Evolutionary conservation across 1,284 basidiomycete species (phyloP).

Genomic region (Sporisorium exsertum): DNA sequence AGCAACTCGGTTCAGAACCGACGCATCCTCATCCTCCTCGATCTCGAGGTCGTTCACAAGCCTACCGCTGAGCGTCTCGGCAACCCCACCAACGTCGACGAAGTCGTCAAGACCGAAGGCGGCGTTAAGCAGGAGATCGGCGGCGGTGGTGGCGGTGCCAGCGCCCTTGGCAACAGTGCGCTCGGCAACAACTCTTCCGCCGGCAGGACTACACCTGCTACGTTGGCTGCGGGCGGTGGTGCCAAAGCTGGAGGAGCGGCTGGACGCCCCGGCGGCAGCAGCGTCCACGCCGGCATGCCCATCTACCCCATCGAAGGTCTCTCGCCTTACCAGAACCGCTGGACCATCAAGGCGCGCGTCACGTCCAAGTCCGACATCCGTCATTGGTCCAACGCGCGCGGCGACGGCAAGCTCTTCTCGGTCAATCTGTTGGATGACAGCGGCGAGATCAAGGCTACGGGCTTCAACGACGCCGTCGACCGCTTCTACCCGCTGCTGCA

Average conservation of each 20-base stretch:
- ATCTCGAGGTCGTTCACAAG: constrained; percentile 72
- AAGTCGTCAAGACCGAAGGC: constrained; percentile 30
- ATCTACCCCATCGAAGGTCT: constrained; percentile 92
- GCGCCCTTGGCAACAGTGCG: constrained; percentile 34
- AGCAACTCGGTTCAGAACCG: constrained; percentile 83
- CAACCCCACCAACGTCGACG: constrained; percentile 59
- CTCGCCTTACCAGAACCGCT: constrained; percentile 95
- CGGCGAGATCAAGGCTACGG: constrained; percentile 75
- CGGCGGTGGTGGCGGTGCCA: constrained; percentile 20
- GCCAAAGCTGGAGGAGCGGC: constrained; percentile 22
- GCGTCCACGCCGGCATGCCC: constrained; percentile 65
- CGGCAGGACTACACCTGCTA: constrained; percentile 47
- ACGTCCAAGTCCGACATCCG: constrained; percentile 90
- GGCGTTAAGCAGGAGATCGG: constrained; percentile 42
- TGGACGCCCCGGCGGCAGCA: constrained; percentile 51
- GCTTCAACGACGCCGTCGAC: constrained; percentile 89
- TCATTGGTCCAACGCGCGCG: constrained; percentile 87
- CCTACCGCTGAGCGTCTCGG: constrained; percentile 58
- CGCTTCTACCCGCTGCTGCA: constrained; percentile 84
- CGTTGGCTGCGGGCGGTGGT: constrained; percentile 31
- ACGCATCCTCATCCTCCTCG: constrained; percentile 87
- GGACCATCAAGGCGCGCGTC: constrained; percentile 95
- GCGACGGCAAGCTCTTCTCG: constrained; percentile 95
- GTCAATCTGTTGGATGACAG: constrained; percentile 94
- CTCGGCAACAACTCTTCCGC: constrained; percentile 39